A percentile compares a stretch with the other conserved stretches of the same genome.
These are phyloP conservation scores for Dactylis glomerata DNA, from an alignment of 176 grass and related monocot genomes.

Conservation along the genomic window DNA sequence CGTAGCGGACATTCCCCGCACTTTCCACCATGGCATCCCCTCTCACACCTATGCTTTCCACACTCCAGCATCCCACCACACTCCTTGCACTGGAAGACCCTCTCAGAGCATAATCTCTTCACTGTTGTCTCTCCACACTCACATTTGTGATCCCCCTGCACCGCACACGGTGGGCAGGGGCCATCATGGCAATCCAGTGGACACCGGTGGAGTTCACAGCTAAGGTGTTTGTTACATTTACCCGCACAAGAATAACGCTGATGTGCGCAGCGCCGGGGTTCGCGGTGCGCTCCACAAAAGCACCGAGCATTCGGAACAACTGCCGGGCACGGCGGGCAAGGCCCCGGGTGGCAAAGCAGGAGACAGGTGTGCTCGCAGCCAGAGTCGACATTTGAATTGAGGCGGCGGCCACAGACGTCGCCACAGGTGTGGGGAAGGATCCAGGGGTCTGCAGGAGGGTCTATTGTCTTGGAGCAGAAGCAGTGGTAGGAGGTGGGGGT, in stretches of 20 bases:
- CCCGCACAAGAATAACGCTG: constrained; percentile 66
- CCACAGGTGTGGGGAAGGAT: constrained; percentile 89
- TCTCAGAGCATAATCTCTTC: constrained; percentile 62
- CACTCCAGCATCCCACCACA: constrained; percentile 66
- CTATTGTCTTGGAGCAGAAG: constrained; percentile 72
- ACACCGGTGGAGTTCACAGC: constrained; percentile 65
- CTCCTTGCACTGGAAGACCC: constrained; percentile 56
- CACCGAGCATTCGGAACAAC: constrained; percentile 48
- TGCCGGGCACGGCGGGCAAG: constrained; percentile 81
- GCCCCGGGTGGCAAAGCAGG: constrained; percentile 87
- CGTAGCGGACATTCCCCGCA: constrained; percentile 82
- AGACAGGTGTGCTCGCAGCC: constrained; percentile 75
- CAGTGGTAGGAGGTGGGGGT: constrained; percentile 71
- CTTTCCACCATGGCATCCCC: constrained; percentile 76
- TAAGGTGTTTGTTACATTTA: constrained; percentile 53
- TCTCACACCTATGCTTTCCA: constrained; percentile 73
- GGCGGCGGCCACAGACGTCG: constrained; percentile 58
- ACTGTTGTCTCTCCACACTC: constrained; percentile 55
- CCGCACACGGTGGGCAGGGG: constrained; percentile 57
- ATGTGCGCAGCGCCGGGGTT: constrained; percentile 71
- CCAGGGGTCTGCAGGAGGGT: constrained; percentile 78
- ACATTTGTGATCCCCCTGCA: constrained; percentile 54
- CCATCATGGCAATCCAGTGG: constrained; percentile 62
- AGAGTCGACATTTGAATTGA: constrained; percentile 34
- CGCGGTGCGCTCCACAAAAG: constrained; percentile 61